Percentiles rank a stretch among this genome's conserved stretches.
phyloP scores from a whole-genome alignment of 371 early-diverging fungal species.

The Syncephalastrum contaminatum region DNA sequence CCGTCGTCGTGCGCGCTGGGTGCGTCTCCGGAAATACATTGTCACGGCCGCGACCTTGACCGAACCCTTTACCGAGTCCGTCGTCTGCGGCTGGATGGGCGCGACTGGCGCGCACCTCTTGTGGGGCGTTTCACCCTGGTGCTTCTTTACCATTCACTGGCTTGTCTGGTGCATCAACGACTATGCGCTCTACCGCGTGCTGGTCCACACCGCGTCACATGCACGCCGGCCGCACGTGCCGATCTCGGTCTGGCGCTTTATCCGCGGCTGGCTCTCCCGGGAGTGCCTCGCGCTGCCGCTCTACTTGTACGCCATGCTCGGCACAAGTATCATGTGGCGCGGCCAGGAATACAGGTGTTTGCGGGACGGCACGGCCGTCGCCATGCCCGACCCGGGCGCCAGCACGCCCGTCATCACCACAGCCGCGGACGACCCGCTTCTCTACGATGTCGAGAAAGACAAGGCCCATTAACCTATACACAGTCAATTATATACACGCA shows the following conservation, averaged over 20 bases:
- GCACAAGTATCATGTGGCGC: slow-evolving; percentile 87
- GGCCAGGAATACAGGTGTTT: slow-evolving; percentile 59
- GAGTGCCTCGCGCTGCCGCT: slow-evolving; percentile 84
- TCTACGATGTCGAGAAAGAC: slow-evolving; percentile 4
- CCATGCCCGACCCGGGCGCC: slow-evolving; percentile 9
- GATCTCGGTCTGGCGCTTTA: slow-evolving; percentile 20
- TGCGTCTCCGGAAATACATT: slow-evolving; percentile 88
- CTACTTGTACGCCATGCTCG: slow-evolving; percentile 77
- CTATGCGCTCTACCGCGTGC: slow-evolving; percentile 55
- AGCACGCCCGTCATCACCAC: slow-evolving; percentile 3
- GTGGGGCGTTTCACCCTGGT: slow-evolving; percentile 40
- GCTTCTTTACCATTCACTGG: slow-evolving; percentile 69
- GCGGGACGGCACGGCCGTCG: slow-evolving; percentile 59
- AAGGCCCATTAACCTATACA: slow-evolving; percentile 2
- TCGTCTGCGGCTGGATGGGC: slow-evolving; percentile 75
- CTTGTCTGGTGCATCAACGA: slow-evolving; percentile 75
- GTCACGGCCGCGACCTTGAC: slow-evolving; percentile 81
- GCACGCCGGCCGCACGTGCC: slow-evolving; percentile 14
- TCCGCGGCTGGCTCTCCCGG: slow-evolving; percentile 71
- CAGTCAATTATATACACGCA: no score
- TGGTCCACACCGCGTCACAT: slow-evolving; percentile 36
- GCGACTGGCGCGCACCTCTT: slow-evolving; percentile 51
- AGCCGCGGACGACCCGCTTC: neutral
- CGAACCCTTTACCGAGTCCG: slow-evolving; percentile 91
- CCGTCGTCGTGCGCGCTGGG: slow-evolving; percentile 85